phyloP scores from a whole-genome alignment of 139 green algal species.

The Trebouxia sp. region DNA sequence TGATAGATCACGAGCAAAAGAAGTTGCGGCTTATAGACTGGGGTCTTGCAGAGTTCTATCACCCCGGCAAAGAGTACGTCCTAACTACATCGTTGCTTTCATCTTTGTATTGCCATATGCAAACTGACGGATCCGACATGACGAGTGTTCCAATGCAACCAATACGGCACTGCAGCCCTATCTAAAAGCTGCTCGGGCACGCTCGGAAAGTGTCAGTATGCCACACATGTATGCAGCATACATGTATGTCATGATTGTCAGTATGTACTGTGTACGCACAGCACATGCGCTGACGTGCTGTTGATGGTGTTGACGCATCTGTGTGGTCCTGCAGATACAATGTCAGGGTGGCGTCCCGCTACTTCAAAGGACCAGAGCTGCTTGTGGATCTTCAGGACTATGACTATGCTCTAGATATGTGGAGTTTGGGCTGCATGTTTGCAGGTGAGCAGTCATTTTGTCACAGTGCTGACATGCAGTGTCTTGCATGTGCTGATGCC shows the following conservation, averaged over 20 bases:
- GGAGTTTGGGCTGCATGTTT: conserved; percentile 86
- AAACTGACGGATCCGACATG: no score
- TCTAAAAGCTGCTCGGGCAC: neutral
- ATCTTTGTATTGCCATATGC: no score
- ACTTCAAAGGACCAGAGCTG: conserved; percentile 99
- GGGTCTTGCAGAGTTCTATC: conserved; percentile 99
- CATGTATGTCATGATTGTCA: no score
- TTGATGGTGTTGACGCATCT: neutral
- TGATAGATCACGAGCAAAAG: conserved; percentile 96
- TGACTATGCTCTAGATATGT: conserved; percentile 98
- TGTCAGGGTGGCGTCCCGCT: conserved; percentile 93
- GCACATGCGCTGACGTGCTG: neutral
- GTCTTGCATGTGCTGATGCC: neutral
- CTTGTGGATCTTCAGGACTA: conserved; percentile 99
- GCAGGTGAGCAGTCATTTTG: conserved; percentile 23
- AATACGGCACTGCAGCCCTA: no score
- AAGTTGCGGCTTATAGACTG: conserved; percentile 98
- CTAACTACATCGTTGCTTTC: no score
- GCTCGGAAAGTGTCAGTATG: neutral
- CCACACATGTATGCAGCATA: no score
- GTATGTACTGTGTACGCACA: no score
- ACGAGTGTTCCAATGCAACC: no score
- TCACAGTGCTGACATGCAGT: neutral
- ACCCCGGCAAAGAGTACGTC: conserved; percentile 72
- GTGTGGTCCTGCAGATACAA: conserved; percentile 78